Conservation (phyloP, 2,329 filamentous ascomycete genomes). For the Cladophialophora exuberans region DNA sequence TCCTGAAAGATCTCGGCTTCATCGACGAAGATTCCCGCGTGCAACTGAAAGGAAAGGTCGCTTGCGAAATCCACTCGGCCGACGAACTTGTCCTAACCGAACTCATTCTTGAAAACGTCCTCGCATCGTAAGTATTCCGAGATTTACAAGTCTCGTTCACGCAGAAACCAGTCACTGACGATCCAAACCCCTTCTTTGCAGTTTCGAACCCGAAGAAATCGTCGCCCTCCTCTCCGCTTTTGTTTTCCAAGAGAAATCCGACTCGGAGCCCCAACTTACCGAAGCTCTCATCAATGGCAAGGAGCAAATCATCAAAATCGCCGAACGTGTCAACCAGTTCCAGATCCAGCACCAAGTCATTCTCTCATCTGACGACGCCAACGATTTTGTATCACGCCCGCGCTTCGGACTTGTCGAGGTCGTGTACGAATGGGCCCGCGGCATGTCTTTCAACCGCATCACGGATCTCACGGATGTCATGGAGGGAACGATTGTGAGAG, state of each 20-base stretch:
- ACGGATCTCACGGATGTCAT: conserved; percentile 94
- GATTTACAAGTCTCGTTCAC: neutral
- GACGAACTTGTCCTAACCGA: conserved; percentile 96
- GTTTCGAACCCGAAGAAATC: conserved; percentile 70
- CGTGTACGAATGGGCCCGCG: conserved; percentile 96
- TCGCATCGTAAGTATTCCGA: conserved; percentile 84
- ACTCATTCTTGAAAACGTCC: conserved; percentile 92
- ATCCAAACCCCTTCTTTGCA: too few species aligned
- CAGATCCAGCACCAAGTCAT: conserved; percentile 93
- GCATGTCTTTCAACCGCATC: conserved; percentile 98
- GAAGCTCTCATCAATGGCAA: conserved; percentile 79
- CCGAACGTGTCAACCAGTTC: conserved; percentile 87
- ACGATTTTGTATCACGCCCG: conserved; percentile 85
- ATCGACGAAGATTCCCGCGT: conserved; percentile 86
- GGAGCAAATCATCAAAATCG: conserved; percentile 83
- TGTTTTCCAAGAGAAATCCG: conserved; percentile 97
- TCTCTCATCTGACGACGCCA: conserved; percentile 83
- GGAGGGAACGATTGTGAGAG: conserved; percentile 94
- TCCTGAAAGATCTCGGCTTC: conserved; percentile 89
- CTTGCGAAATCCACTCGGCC: conserved; percentile 96
- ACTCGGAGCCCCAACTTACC: conserved; percentile 77
- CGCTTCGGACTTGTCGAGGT: conserved; percentile 95
- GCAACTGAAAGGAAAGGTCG: conserved; percentile 95
- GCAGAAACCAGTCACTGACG: neutral
- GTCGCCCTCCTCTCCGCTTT: conserved; percentile 91